A percentile compares a stretch with the other conserved stretches of the same genome.
These are phyloP conservation scores for Fusarium devonianum DNA, from an alignment of 2,329 filamentous ascomycete genomes.

Conservation along the genomic window DNA sequence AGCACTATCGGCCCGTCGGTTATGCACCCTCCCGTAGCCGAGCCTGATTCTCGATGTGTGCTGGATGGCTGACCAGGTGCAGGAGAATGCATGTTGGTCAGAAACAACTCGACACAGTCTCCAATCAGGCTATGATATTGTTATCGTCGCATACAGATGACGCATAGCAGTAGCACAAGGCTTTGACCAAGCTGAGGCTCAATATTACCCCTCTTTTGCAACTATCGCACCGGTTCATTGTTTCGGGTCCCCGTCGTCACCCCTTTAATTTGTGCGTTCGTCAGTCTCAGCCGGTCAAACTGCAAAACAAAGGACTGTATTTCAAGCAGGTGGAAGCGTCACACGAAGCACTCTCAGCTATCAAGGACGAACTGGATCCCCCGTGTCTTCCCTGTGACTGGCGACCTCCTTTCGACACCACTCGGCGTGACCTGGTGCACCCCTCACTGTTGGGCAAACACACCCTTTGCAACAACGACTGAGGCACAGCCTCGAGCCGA, in stretches of 20 bases:
- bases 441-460: neutral
- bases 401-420: neutral
- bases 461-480: neutral
- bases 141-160: neutral
- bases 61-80: neutral
- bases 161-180: neutral
- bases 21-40: neutral
- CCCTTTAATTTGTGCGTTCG: no score
- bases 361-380: no score
- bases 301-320: no score
- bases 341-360: no score
- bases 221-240: no score
- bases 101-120: slow-evolving; percentile 7
- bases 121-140: neutral
- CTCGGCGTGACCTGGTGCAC: neutral
- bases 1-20: neutral
- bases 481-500: neutral
- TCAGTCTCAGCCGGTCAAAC: neutral
- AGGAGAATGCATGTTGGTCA: neutral
- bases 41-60: neutral
- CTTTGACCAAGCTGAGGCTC: neutral
- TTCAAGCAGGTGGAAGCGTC: no score
- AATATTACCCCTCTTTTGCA: slow-evolving; percentile 14
- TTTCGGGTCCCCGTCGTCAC: no score
- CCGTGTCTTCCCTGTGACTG: neutral